Evolutionary conservation across 2,329 filamentous ascomycete genomes (phyloP), one percentile per base, ranked within the genome.

Genomic region (Aspergillus spinulosporus): DNA sequence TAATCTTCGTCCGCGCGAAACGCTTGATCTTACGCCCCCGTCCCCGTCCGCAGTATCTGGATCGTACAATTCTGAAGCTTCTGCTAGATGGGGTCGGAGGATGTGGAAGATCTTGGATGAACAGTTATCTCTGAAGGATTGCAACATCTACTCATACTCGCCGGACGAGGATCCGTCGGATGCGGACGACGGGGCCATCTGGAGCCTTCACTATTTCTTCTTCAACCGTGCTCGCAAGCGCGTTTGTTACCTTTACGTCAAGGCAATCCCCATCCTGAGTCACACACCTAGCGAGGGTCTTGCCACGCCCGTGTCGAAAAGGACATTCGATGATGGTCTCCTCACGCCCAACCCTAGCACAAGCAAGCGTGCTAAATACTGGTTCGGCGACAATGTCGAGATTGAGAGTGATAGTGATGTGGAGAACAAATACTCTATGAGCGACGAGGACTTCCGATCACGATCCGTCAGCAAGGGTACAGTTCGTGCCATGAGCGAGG

Each of bases 171-270:
- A 96, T 68, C 91, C 92, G 0, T 96, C 95, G 66, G 92, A 92
- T 61, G 92, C 96, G 58, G 93, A 96, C 59, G 92, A 97, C 68
- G 90, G 90, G 59, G 88, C 92, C 8, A 92, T 99, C 60, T 99
- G 93, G 93, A 92, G 90, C 49, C 82, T 92, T 60, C 92, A 97
- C 73, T 97, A 96, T 75, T 96, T 99, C 79, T 96, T 97, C 74
- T 97, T 97, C 82, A 97, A 96, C 80, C 93, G 93, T 68, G 80
- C 87, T 28, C 83, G 88, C 69, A 97, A 97, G 78, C 86, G 94
- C 42, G 93, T 99, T 14, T 92, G 91, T 59, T 99, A 99, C 72
- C 78, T 99, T 45, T 95, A 97, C 68, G 84, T 97, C 45, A 88
- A 93, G 59, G 92, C 90, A n/a, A 85, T 97, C 45, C 78, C 77